Evolutionary conservation across 768 basidiomycete genomes (phyloP).

Genomic region (Suillus alpinus): DNA sequence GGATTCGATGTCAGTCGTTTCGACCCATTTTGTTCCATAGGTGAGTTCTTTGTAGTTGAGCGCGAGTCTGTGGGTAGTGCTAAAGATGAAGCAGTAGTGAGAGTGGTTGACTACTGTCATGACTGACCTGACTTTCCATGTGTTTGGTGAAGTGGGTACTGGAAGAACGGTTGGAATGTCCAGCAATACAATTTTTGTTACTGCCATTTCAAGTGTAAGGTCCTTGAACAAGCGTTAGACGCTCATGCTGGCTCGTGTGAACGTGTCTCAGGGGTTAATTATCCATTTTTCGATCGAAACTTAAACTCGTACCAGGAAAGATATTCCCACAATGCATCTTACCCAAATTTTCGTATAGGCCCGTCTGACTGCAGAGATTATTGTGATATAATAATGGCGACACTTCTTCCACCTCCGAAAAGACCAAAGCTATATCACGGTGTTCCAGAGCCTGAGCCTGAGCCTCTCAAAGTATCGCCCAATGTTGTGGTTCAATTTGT

Average conservation of each 20-base stretch:
- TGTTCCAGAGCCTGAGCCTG: slow-evolving; percentile 59
- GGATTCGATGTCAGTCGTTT: slow-evolving; percentile 24
- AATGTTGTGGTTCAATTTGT: slow-evolving; percentile 91
- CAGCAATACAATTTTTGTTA: slow-evolving; percentile 11
- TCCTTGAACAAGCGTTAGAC: not conserved
- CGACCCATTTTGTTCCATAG: slow-evolving; percentile 27
- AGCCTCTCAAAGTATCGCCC: slow-evolving; percentile 45
- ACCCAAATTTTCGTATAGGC: not conserved
- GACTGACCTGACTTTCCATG: slow-evolving; percentile 13
- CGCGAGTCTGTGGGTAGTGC: slow-evolving; percentile 12
- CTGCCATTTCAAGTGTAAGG: slow-evolving; percentile 1
- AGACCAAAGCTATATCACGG: slow-evolving; percentile 82
- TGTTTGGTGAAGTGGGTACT: slow-evolving; percentile 11
- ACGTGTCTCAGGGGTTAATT: not conserved
- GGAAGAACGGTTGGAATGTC: slow-evolving; percentile 9
- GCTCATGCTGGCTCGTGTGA: not conserved
- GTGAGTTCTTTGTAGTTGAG: slow-evolving; percentile 29
- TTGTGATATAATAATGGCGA: slow-evolving; percentile 55
- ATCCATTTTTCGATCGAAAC: not conserved
- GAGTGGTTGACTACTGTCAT: not conserved
- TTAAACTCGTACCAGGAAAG: not conserved
- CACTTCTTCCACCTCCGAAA: slow-evolving; percentile 85
- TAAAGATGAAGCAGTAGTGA: not conserved
- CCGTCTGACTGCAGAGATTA: not conserved
- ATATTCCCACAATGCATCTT: not conserved